A percentile compares a stretch with the other conserved stretches of the same genome.
Conservation (phyloP, 2,329 filamentous ascomycete species). For the Clarireedia homoeocarpa region DNA sequence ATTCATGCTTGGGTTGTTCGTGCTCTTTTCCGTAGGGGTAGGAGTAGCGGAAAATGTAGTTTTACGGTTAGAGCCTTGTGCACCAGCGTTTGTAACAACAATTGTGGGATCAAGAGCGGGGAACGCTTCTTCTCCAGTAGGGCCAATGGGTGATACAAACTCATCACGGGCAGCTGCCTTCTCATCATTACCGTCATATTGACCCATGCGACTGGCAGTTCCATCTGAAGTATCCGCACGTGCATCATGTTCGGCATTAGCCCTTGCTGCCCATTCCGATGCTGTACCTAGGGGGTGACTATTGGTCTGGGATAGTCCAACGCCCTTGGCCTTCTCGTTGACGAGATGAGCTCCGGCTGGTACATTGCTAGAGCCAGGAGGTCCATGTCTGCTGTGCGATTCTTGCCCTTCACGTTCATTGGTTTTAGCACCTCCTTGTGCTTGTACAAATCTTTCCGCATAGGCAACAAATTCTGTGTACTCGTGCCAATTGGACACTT, state of each 20-base stretch:
- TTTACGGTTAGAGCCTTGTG: constrained; percentile 39
- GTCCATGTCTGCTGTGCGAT: constrained; percentile 25
- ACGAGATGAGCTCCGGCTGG: constrained; percentile 2
- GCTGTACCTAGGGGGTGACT: constrained; percentile 21
- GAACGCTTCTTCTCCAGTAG: constrained; percentile 39
- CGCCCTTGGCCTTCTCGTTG: constrained; percentile 19
- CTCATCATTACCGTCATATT: constrained; percentile 21
- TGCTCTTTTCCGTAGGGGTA: constrained; percentile 13
- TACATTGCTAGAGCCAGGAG: constrained; percentile 19
- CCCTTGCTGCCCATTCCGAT: constrained; percentile 23
- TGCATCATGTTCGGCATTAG: constrained; percentile 16
- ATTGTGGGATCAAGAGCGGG: constrained; percentile 36
- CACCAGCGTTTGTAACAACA: constrained; percentile 13
- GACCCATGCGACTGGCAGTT: constrained; percentile 14
- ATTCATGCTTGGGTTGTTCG: constrained; percentile 10
- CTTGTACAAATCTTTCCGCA: constrained; percentile 58
- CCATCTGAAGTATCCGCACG: constrained; percentile 12
- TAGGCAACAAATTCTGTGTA: constrained; percentile 60
- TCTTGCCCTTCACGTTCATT: constrained; percentile 27
- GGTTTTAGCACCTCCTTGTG: constrained; percentile 30
- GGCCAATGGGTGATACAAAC: constrained; percentile 35
- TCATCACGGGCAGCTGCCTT: constrained; percentile 27
- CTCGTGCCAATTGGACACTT: constrained; percentile 87
- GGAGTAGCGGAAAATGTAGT: constrained; percentile 45
- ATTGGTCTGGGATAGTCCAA: constrained; percentile 11